Evolutionary conservation across 495 filamentous ascomycete genomes (phyloP), one percentile per base, ranked within the genome.

Genomic region (Penicillium turbatum): DNA sequence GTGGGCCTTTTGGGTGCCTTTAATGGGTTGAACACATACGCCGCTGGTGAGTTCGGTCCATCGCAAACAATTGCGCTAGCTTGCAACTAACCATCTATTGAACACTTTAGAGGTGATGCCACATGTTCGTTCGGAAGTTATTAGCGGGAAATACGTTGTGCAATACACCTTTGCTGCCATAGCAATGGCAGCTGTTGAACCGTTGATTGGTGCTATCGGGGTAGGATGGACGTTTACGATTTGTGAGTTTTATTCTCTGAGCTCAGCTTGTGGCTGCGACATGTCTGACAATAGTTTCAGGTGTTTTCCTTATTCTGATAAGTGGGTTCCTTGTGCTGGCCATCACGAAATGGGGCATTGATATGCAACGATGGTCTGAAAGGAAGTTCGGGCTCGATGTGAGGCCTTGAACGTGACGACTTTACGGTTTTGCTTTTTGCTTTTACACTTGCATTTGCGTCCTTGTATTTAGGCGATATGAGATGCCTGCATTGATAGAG

Each of bases 21-120:
- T 65, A 86, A 86, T 54, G 75, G 74, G 16, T 65, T 90, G 42
- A 91, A 90, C 64, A 89, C 86, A 1, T 89, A 91, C 70, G 84
- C 83, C 52, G 75, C 88, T 35, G 86, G 88, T 73, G 76, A 82
- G 53, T 83, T 77, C 2, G 76, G 31, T 26, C 27, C 12, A 2
- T 34, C 39, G 36, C 0, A 19, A 13, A 9, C 19, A 5, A 2
- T 38, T 10, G 1, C 3, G 19, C 13, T 19, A 35, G 5, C 16
- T 13, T 8, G 31, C 42, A 27, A 24, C 38, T 41, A 16, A 42
- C 9, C 38, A 17, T 12, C 2, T 38, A 8, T 24, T 26, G 2
- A 24, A 24, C 4, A 2, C 44, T 16, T 12, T 39, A 76, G 73
- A 77, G 56, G 71, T 67, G 3, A 64, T 72, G 41, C 73, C 73